Evolutionary conservation across 371 early-diverging fungal genomes (phyloP), one percentile per base, ranked within the genome.

Genomic region (Lichtheimia hyalospora): DNA sequence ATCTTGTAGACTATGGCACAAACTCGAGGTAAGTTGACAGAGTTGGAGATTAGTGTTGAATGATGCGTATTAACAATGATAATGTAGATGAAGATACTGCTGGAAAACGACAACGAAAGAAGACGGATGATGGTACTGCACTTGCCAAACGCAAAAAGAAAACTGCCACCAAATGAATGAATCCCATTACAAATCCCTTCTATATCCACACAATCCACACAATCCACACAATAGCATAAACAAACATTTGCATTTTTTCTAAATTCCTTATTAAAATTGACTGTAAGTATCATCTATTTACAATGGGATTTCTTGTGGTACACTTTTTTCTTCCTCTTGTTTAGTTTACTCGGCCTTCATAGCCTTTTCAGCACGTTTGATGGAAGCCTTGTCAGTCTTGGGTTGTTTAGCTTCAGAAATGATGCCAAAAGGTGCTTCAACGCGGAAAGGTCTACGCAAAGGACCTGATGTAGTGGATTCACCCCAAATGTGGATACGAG

Each of bases 371-470:
- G 77, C 81, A 55, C 71, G 74, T 66, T 84, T 82, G 67, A 84
- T 79, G 0, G 82, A 71, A 24, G 73, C 77, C 52, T 73, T 69
- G 66, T 81, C 82, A 20, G 71, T 67, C 63, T 76, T 77, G 21
- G 75, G 75, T 68, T 82, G 74, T 34, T 66, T 46, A 18, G 43
- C 63, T 21, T 49, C 53, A 7, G 57, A 52, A 24, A 61, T 63
- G 43, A 81, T 63, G 20, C 77, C 62, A 64, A 92, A 88, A 40
- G 90, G 86, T 57, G 79, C 76, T 18, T 82, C 83, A 16, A 78
- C 83, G 62, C 86, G 84, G 88, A 91, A 94, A 20, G 95, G 95
- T 54, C 95, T 85, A 60, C 73, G 78, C 58, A 93, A 74, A 15
- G 85, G 86, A 57, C 90, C 94, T 27, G 74, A 80, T 21, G 92